Conservation (phyloP, 2,329 filamentous ascomycete genomes). For the Beauveria sp. region DNA sequence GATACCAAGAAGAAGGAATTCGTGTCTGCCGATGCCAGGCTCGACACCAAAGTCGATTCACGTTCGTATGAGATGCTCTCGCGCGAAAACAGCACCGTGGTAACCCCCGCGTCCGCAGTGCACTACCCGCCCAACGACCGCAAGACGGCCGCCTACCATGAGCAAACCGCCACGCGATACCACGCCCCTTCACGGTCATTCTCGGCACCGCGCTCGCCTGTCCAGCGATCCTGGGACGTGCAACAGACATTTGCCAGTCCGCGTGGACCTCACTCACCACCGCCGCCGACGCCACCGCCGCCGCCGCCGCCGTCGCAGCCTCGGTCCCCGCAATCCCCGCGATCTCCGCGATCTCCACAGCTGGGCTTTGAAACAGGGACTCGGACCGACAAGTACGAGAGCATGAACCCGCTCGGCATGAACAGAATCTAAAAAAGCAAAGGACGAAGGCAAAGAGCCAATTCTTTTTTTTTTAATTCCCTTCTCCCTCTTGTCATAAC, state of each 20-base stretch:
- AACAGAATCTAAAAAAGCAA: slow-evolving; percentile 38
- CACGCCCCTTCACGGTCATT: slow-evolving; percentile 48
- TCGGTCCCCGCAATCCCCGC: background rate
- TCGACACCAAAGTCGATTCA: slow-evolving; percentile 52
- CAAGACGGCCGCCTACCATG: slow-evolving; percentile 49
- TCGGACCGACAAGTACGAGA: slow-evolving; percentile 22
- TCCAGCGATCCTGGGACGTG: slow-evolving; percentile 34
- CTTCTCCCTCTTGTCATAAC: background rate
- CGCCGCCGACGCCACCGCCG: background rate
- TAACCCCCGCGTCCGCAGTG: slow-evolving; percentile 42
- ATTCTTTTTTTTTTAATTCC: too few relatives aligned
- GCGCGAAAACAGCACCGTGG: slow-evolving; percentile 44
- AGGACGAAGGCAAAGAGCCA: too few relatives aligned
- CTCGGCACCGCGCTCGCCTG: slow-evolving; percentile 46
- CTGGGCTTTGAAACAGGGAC: slow-evolving; percentile 15
- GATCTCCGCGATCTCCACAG: background rate
- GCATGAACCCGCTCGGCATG: slow-evolving; percentile 49
- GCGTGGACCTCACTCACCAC: slow-evolving; percentile 7
- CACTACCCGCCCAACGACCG: slow-evolving; percentile 29
- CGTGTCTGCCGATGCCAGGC: slow-evolving; percentile 73
- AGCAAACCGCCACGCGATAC: slow-evolving; percentile 41
- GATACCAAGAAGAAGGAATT: slow-evolving; percentile 62
- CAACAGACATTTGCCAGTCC: slow-evolving; percentile 31
- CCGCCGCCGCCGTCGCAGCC: background rate
- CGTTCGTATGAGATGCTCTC: slow-evolving; percentile 78